Conservation (phyloP, 73 alveolate genomes). For the Paraurostyla sp. region DNA sequence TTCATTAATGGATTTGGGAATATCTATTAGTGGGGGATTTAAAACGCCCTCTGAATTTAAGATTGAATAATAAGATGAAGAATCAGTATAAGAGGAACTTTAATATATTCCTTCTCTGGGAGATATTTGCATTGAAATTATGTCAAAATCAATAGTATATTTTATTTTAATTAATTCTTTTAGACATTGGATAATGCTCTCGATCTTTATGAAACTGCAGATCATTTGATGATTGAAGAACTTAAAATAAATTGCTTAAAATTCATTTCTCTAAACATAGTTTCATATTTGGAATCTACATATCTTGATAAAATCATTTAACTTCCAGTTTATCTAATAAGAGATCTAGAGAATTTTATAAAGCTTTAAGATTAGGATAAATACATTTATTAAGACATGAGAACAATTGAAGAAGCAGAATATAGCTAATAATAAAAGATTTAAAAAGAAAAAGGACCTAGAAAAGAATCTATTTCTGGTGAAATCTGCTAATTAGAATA, state of each 20-base stretch:
- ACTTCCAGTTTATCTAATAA: slow-evolving; percentile 48
- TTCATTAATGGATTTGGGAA: slow-evolving; percentile 45
- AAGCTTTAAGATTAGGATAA: slow-evolving; percentile 23
- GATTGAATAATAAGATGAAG: not conserved
- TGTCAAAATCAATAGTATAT: slow-evolving; percentile 32
- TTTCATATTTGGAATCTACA: slow-evolving; percentile 57
- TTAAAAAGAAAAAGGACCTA: not conserved
- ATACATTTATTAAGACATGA: not conserved
- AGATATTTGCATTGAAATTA: slow-evolving; percentile 24
- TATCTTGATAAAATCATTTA: slow-evolving; percentile 2
- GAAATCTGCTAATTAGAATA: not conserved
- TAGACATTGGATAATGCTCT: slow-evolving; percentile 56
- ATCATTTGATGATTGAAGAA: slow-evolving; percentile 47
- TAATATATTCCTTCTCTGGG: slow-evolving; percentile 47
- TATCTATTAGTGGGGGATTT: not conserved
- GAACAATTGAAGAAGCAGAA: slow-evolving; percentile 9
- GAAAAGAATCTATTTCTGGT: not conserved
- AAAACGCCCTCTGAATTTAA: not conserved
- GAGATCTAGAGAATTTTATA: slow-evolving; percentile 60
- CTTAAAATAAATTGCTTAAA: slow-evolving; percentile 60
- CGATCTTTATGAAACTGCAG: slow-evolving; percentile 55
- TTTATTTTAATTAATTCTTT: not conserved
- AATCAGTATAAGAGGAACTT: not conserved
- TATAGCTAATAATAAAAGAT: not conserved
- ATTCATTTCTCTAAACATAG: slow-evolving; percentile 62